Evolutionary conservation across 225 moss, liverwort and hornwort genomes (phyloP), one percentile per base, ranked within the genome.

Genomic region (Polytrichum formosum): DNA sequence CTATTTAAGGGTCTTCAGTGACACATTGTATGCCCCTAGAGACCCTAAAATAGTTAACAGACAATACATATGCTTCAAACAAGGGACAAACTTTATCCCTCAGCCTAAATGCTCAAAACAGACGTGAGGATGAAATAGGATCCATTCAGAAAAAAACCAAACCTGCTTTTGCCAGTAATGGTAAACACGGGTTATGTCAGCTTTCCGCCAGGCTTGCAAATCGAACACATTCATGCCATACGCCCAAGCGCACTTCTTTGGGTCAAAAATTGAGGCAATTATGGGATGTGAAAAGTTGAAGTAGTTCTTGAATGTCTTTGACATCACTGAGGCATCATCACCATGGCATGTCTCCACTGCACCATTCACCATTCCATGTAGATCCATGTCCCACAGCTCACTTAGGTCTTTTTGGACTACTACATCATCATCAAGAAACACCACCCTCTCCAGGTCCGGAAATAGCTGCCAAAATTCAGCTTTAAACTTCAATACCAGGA

Each of bases 211-310:
- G 31, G 88, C 96, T 46, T 68, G 73, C 5, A 96, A 82, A 72
- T 96, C 96, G 75, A 96, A 96, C 70, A 96, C 85, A 70, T 96
- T 96, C 96, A 96, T 96, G 53, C 96, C 96, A 70, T 96, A 96
- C 5, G 96, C 96, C 96, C 96, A 96, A 2, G 67, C 81, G 87
- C 97, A 92, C 81, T 92, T 91, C 53, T 91, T 88, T 55, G 89
- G 83, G 55, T 92, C 80, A 73, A 98, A 94, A 37, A 91, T 85
- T 0, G 80, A 82, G 26, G 88, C 65, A 54, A 98, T 92, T 10
- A 91, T 83, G 28, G 97, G 94, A 64, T 98, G 89, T 54, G 97
- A 94, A 59, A 98, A 98, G 74, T 98, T 98, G 88, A 98, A 94
- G 80, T 98, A 98, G 65, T 94, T 94, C 67, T 83, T 90, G 88